phyloP scores from a whole-genome alignment of 768 basidiomycete genomes.

The Russula lepida region DNA sequence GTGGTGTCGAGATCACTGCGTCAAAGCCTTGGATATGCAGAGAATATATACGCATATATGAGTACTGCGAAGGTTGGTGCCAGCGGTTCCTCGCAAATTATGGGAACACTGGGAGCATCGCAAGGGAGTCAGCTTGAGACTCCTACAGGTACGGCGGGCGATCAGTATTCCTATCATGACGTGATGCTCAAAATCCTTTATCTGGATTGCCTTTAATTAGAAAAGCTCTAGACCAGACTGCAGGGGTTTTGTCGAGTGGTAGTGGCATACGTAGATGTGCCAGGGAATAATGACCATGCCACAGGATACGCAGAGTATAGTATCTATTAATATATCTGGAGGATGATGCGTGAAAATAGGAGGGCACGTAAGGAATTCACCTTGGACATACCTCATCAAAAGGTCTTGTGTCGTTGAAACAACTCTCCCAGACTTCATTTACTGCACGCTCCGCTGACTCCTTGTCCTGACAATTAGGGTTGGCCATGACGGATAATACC shows the following conservation, averaged over 20 bases:
- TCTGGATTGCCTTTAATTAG: neutral
- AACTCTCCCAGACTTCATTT: constrained; percentile 96
- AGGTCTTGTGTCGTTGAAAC: constrained; percentile 89
- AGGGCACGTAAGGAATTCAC: neutral
- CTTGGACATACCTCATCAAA: constrained; percentile 77
- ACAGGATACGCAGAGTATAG: neutral
- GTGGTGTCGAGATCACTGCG: too few relatives aligned
- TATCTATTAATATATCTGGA: constrained; percentile 8
- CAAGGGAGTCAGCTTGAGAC: too few relatives aligned
- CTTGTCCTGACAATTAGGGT: constrained; percentile 69
- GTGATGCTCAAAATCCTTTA: too few relatives aligned
- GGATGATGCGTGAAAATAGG: neutral
- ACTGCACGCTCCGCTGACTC: constrained; percentile 81
- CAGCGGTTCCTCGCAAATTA: too few relatives aligned
- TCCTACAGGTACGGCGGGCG: too few relatives aligned
- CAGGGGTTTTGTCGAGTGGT: neutral
- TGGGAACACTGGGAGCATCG: too few relatives aligned
- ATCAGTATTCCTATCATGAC: too few relatives aligned
- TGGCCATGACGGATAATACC: constrained; percentile 67
- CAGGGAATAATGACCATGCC: neutral
- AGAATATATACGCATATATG: too few relatives aligned
- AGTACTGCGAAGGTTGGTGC: too few relatives aligned
- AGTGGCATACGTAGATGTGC: neutral
- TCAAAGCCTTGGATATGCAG: too few relatives aligned
- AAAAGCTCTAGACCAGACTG: neutral